These are phyloP conservation scores for Neopestalotiopsis sp. DNA, from an alignment of 2,329 filamentous ascomycete genomes.

Conservation along the genomic window DNA sequence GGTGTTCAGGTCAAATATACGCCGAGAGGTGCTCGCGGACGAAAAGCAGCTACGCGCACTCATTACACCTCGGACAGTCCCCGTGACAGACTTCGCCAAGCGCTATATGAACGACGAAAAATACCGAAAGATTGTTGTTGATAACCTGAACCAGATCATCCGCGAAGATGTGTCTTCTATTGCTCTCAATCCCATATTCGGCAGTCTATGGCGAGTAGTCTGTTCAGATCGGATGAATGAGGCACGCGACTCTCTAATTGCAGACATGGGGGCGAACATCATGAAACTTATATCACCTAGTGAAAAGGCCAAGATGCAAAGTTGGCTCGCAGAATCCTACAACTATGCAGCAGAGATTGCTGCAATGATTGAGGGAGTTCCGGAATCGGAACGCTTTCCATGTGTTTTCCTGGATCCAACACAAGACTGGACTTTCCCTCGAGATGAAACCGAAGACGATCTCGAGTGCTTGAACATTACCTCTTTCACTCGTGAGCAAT, in stretches of 20 bases:
- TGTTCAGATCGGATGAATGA: conserved; percentile 51
- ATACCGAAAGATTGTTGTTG: conserved; percentile 45
- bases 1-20: conserved; percentile 11
- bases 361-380: conserved; percentile 42
- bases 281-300: conserved; percentile 38
- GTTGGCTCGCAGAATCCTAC: conserved; percentile 58
- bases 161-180: conserved; percentile 48
- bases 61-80: conserved; percentile 15
- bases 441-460: conserved; percentile 23
- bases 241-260: conserved; percentile 46
- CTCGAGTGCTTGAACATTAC: conserved; percentile 33
- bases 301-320: conserved; percentile 46
- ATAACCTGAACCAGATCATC: conserved; percentile 50
- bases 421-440: conserved; percentile 37
- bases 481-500: conserved; percentile 49
- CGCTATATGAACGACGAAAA: conserved; percentile 43
- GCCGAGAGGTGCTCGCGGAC: not conserved
- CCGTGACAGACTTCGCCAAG: conserved; percentile 41
- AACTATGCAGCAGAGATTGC: conserved; percentile 51
- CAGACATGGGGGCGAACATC: conserved; percentile 47
- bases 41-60: conserved; percentile 11
- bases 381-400: conserved; percentile 46
- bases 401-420: conserved; percentile 58
- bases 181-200: conserved; percentile 56
- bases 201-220: conserved; percentile 53